These are phyloP conservation scores for Hericium erinaceus DNA, from an alignment of 768 basidiomycete genomes.

Conservation along the genomic window DNA sequence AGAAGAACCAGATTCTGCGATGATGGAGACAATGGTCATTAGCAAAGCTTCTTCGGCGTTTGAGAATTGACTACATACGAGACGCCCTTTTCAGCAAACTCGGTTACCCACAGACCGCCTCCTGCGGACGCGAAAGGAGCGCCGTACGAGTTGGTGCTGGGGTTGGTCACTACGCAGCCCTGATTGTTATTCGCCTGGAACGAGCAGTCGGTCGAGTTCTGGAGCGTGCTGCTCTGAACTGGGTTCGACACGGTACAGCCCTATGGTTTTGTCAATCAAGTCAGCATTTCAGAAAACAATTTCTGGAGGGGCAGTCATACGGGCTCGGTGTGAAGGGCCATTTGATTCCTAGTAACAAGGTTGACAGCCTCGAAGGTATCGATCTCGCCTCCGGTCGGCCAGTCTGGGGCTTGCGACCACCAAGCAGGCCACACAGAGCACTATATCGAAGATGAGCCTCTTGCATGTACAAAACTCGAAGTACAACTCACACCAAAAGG, in stretches of 20 bases:
- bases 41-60: too few species aligned
- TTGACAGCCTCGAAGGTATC: conserved; percentile 52
- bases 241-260: conserved; percentile 47
- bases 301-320: conserved; percentile 14
- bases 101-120: conserved; percentile 72
- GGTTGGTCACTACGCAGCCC: conserved; percentile 58
- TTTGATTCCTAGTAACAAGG: conserved; percentile 50
- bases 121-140: conserved; percentile 52
- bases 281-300: background rate
- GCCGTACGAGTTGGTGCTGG: conserved; percentile 50
- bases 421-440: conserved; percentile 1
- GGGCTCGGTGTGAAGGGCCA: conserved; percentile 63
- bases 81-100: conserved; percentile 56
- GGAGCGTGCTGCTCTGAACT: conserved; percentile 38
- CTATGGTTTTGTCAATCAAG: conserved; percentile 10
- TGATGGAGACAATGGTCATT: background rate
- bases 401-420: background rate
- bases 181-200: conserved; percentile 44
- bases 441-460: background rate
- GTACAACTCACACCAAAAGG: background rate
- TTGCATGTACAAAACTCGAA: background rate
- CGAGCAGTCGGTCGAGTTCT: conserved; percentile 53
- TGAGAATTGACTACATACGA: conserved; percentile 33
- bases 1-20: conserved; percentile 55
- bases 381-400: conserved; percentile 1